Evolutionary conservation across 805 yeast genomes (phyloP), one percentile per base, ranked within the genome.

Genomic region (Kregervanrija fluxuum): DNA sequence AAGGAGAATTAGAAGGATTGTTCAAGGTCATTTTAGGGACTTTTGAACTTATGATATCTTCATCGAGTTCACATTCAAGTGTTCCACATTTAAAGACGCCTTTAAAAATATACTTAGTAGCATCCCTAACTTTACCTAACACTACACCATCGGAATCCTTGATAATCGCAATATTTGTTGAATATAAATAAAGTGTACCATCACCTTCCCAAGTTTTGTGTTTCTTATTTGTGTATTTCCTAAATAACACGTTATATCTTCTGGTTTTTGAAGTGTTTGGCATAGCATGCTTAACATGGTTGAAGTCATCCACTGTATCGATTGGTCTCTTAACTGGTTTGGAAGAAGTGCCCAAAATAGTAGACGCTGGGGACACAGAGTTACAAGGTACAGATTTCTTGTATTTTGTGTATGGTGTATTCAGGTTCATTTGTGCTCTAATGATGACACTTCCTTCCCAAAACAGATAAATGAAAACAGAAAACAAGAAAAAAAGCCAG

Each of bases 191-290:
- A 12, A 83, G 65, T 32, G 66, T 62, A 0, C 96, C 98, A 65
- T 93, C 98, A 2, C 95, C 95, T 44, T 87, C 95, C 99, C 99
- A 93, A 0, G 88, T 80, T 59, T 90, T 90, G 61, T 89, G 80
- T 69, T 91, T 88, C 64, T 85, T 87, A 31, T 66, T 70, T 0
- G 91, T 69, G 36, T 71, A 70, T 60, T 87, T 88, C 32, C 99
- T 68, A 74, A 82, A 85, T 51, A 85, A 73, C 5, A 79, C 77
- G 17, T 56, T 49, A 50, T 55, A 67, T 9, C 32, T 42, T 11
- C 36, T 43, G 5, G 37, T 41, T 22, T 22, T 22, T 22, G 6
- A 22, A 5, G 28, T 5, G 28, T 22, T 22, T 22, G 28, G 28
- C 28, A 8, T 22, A 2, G 28, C 28, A 22, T 22, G 28, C 28